These are phyloP conservation scores for Neurospora tetraspora DNA, from an alignment of 495 filamentous ascomycete genomes.

Conservation along the genomic window DNA sequence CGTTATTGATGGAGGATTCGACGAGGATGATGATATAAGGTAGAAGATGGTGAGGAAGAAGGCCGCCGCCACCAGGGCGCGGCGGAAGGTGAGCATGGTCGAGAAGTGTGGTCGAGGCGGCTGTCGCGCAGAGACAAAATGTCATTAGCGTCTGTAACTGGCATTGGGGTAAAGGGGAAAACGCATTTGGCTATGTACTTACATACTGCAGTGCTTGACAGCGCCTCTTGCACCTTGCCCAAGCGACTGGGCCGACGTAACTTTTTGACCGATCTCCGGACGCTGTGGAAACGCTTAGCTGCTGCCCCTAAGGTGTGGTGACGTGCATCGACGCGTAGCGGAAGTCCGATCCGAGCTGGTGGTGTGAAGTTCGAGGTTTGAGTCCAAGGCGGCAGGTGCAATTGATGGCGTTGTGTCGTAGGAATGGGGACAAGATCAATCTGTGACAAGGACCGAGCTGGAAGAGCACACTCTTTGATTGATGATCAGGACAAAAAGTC, in stretches of 20 bases:
- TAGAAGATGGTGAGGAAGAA: slow-evolving; percentile 60
- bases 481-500: neutral
- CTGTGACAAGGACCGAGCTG: neutral
- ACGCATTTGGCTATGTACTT: neutral
- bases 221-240: neutral
- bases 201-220: neutral
- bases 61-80: slow-evolving; percentile 57
- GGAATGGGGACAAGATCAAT: neutral
- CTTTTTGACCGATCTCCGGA: neutral
- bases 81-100: slow-evolving; percentile 55
- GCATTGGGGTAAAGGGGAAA: neutral
- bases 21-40: slow-evolving; percentile 49
- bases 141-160: neutral
- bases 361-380: neutral
- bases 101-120: neutral
- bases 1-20: slow-evolving; percentile 5
- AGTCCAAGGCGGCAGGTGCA: neutral
- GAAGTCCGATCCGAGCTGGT: neutral
- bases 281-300: neutral
- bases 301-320: neutral
- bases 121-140: slow-evolving; percentile 1
- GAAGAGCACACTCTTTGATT: neutral
- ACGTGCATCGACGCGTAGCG: neutral
- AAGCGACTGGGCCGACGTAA: too few relatives aligned
- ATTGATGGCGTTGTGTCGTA: neutral